phyloP scores from a whole-genome alignment of 352 stramenopile genomes.

The Blastocystis hominis region DNA sequence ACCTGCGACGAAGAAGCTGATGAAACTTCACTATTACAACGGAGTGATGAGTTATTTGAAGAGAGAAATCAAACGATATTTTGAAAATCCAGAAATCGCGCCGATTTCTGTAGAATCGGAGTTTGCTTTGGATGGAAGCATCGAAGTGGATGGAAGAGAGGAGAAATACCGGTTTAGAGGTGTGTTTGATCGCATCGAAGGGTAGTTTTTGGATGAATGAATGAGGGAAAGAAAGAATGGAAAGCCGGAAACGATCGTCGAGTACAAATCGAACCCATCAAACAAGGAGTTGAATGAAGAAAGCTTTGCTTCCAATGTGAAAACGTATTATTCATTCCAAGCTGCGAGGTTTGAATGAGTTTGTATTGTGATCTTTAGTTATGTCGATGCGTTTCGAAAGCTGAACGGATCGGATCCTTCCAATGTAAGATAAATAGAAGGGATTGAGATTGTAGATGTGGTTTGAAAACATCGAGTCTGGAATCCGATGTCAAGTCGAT shows the following conservation, averaged over 20 bases:
- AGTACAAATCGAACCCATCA: conserved; percentile 52
- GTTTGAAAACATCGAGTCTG: conserved; percentile 43
- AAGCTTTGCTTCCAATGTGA: neutral
- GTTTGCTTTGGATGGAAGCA: neutral
- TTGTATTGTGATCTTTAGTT: neutral
- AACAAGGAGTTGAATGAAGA: conserved; percentile 9
- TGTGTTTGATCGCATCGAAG: conserved; percentile 51
- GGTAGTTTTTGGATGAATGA: neutral
- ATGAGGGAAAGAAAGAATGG: neutral
- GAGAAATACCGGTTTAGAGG: conserved; percentile 6
- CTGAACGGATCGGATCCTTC: neutral
- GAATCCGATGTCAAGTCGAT: neutral
- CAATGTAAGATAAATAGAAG: neutral
- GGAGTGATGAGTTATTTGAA: neutral
- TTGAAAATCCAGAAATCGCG: neutral
- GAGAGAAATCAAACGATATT: neutral
- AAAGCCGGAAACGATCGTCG: neutral
- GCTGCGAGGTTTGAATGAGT: neutral
- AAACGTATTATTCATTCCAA: conserved; percentile 37
- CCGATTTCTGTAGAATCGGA: neutral
- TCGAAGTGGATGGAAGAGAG: neutral
- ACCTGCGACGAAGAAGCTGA: neutral
- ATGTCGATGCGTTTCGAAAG: neutral
- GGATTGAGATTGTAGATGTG: neutral
- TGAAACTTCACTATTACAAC: conserved; percentile 12